Base-by-base conservation (phyloP, 306 rosid species). In the Bauhinia variegata region DNA sequence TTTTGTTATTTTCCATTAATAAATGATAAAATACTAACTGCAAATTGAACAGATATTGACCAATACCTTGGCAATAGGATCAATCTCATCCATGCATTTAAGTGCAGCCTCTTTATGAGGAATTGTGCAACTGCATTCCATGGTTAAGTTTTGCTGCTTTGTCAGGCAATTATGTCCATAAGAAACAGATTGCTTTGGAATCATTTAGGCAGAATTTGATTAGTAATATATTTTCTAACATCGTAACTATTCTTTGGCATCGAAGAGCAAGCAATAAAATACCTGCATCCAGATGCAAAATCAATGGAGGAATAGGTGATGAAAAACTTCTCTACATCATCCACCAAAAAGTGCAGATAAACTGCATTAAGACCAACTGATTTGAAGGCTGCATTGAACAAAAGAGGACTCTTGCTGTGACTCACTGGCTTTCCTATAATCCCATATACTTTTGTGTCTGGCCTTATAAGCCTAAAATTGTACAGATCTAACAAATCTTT, bases 71-170 rank as follows among this genome's bases (percentile, higher is more conserved):
- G 86, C 83, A 62, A 75, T 75, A 36, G 76, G 49, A 59, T 82
- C 83, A 66, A 82, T 72, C 51, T 78, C 80, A 49, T 82, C 72
- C 83, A 78, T 74, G 78, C 83, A 82, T 52, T 78, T 75, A 8
- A 82, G 78, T 55, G 86, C 86, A 55, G 75, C 83, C 74, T 82
- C 86, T 76, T 82, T 78, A 32, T 82, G 79, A 32, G 86, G 86
- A 62, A 78, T 71, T 32, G 81, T 78, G 67, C 83, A 78, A 36
- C 86, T 82, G 80, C 55, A 75, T 17, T 65, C 16, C 65, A 33
- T 11, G 54, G 15, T 56, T 43, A 60, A 41, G 5, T n/a, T 36
- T 1, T 32, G 16, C 71, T 19, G 70, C 6, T 32, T 38, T 18
- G 3, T 3, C 4, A 16, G 38, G 23, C 37, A 13, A 14, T 5